Conservation (phyloP, 169 alveolate species). For the Eimeria sp. region DNA sequence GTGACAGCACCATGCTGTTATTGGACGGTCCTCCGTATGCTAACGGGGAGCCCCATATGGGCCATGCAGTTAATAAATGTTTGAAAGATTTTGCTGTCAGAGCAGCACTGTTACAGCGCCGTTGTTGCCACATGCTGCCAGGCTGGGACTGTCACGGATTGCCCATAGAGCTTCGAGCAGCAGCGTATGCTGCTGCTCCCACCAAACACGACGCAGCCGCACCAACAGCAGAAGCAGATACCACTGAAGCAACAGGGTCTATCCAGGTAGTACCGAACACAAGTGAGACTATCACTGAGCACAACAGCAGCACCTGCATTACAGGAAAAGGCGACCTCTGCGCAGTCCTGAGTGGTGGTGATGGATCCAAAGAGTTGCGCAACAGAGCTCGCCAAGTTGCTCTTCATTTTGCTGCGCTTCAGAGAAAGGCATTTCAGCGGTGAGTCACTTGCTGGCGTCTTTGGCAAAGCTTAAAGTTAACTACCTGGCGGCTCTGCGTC, state of each 20-base stretch:
- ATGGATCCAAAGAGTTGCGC: constrained; percentile 22
- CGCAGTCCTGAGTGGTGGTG: background rate
- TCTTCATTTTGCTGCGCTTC: constrained; percentile 52
- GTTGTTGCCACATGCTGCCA: constrained; percentile 89
- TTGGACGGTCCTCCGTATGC: constrained; percentile 96
- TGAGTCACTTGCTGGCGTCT: background rate
- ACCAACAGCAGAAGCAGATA: constrained; percentile 25
- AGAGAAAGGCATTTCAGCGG: constrained; percentile 64
- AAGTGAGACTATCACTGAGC: too few species aligned
- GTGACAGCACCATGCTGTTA: constrained; percentile 66
- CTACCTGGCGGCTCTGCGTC: background rate
- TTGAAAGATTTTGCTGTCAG: constrained; percentile 89
- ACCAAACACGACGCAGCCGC: constrained; percentile 79
- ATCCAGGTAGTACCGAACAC: background rate
- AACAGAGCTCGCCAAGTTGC: constrained; percentile 63
- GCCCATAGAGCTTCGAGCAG: constrained; percentile 91
- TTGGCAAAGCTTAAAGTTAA: too few species aligned
- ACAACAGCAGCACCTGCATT: background rate
- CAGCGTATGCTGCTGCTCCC: constrained; percentile 11
- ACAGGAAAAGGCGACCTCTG: constrained; percentile 50
- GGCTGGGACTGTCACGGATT: constrained; percentile 96
- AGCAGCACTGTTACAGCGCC: constrained; percentile 86
- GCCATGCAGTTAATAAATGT: constrained; percentile 93
- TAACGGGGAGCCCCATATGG: constrained; percentile 93
- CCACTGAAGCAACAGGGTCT: background rate